Evolutionary conservation across 441 rosid species (phyloP), one percentile per base, ranked within the genome.

Genomic region (Pelargonium myrrhifolium): DNA sequence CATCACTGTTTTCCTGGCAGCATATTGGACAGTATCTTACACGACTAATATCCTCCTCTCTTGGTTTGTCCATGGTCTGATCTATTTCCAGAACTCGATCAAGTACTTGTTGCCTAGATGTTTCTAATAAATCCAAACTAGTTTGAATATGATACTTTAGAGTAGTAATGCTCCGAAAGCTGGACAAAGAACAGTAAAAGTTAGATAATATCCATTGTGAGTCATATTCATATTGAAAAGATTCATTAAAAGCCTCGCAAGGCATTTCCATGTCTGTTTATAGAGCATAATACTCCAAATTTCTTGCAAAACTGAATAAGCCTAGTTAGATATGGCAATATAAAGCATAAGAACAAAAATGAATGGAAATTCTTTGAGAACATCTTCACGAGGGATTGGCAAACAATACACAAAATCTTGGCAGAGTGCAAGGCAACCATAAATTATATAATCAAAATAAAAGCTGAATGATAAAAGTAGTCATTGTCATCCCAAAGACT

Each of bases 121-220:
- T 78, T 83, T 88, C 93, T 77, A 94, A 63, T 58, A 66, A 81
- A 81, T 94, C 97, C 72, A 91, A 72, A 74, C 87, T 83, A 70
- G 91, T 86, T 80, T 88, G 96, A 72, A 94, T 82, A 77, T 94
- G 91, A 84, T 87, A 86, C 76, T 85, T 94, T 61, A 94, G 80
- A 75, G 86, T 85, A 56, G 81, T 83, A 72, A 88, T 76, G 76
- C 88, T 94, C 69, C 80, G 86, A 76, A 83, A 89, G 55, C 99
- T 94, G 87, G 65, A 79, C 73, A 45, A 65, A 74, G 75, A 63
- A 71, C 76, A 68, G 60, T 10, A 20, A 55, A 63, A 66, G 56
- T 77, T 26, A 59, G 65, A 26, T 55, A 60, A 26, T 59, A 42
- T 37, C 51, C 65, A 40, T 55, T 17, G 8, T 53, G 74, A 72